Evolutionary conservation across 768 basidiomycete species (phyloP).

Genomic region (Udeniomyces megalosporus): DNA sequence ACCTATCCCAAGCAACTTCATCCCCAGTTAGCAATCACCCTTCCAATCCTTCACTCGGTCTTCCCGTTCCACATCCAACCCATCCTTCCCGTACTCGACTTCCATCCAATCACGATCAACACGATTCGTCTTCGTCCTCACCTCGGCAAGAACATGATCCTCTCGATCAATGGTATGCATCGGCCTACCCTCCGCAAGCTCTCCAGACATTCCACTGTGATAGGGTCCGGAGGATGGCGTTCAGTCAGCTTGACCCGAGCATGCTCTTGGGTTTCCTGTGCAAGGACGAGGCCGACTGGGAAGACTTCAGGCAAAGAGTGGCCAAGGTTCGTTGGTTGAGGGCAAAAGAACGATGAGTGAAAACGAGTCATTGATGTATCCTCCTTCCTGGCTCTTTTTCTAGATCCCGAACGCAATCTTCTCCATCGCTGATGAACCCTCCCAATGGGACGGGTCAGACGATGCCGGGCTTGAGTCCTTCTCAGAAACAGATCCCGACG

Average conservation of each 20-base stretch:
- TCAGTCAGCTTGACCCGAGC: slow-evolving; percentile 80
- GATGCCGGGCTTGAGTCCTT: slow-evolving; percentile 67
- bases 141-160: slow-evolving; percentile 15
- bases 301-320: slow-evolving; percentile 56
- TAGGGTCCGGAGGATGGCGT: slow-evolving; percentile 84
- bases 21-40: no score
- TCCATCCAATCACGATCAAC: slow-evolving; percentile 18
- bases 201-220: slow-evolving; percentile 90
- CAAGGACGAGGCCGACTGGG: slow-evolving; percentile 68
- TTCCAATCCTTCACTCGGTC: background rate
- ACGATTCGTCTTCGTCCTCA: slow-evolving; percentile 18
- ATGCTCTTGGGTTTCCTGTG: slow-evolving; percentile 91
- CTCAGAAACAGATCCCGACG: slow-evolving; percentile 37
- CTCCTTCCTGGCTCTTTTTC: background rate
- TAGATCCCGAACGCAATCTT: slow-evolving; percentile 52
- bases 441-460: slow-evolving; percentile 52
- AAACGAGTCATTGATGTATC: background rate
- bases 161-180: slow-evolving; percentile 38
- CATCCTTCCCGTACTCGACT: background rate
- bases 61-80: background rate
- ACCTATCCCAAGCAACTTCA: no score
- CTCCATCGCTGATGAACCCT: slow-evolving; percentile 72
- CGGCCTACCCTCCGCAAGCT: slow-evolving; percentile 55
- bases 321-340: no score
- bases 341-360: no score